Evolutionary conservation across 495 filamentous ascomycete species (phyloP), one percentile per base, ranked within the genome.

Genomic region (Podospora tetraspora): DNA sequence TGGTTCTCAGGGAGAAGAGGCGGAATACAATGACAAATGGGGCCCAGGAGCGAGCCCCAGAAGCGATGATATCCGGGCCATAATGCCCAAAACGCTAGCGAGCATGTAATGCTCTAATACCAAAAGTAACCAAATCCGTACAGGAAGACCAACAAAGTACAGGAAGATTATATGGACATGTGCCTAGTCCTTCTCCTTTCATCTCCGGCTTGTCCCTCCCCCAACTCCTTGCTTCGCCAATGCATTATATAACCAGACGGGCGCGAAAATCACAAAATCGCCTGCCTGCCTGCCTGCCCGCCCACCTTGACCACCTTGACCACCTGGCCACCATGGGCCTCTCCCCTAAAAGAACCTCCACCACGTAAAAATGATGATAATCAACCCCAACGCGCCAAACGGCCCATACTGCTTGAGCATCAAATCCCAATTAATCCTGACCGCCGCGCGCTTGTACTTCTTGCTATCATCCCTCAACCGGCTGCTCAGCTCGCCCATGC

Each of bases 341-440:
- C 34, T 22, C 34, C n/a, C 59, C 80, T 78, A 97, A 79, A 97
- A 96, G 80, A 98, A 96, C 74, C 92, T 87, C 89, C 92, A 94
- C 89, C 89, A 97, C 66, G 97, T 82, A 73, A 98, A 90, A 66
- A 96, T 76, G 62, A 97, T 70, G 63, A 98, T 88, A 65, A 98
- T 84, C 32, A 96, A 79, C 23, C 82, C 93, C 62, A 97, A 80
- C 3, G 80, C 91, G 32, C 85, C 94, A 76, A 97, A 87, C 30
- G 94, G 94, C 24, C 93, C 94, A 74, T 98, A 98, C 89, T 98
- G 95, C 83, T 97, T 98, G 62, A 97, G 62, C 79, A 99, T 81
- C 80, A 97, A 79, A 75, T 99, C 95, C 95, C 95, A 99, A 78
- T 99, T 99, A 72, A 99, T 98, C 79, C 91, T 88, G 27, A 97